phyloP scores from a whole-genome alignment of 768 basidiomycete species.

The Boletus patriciae region DNA sequence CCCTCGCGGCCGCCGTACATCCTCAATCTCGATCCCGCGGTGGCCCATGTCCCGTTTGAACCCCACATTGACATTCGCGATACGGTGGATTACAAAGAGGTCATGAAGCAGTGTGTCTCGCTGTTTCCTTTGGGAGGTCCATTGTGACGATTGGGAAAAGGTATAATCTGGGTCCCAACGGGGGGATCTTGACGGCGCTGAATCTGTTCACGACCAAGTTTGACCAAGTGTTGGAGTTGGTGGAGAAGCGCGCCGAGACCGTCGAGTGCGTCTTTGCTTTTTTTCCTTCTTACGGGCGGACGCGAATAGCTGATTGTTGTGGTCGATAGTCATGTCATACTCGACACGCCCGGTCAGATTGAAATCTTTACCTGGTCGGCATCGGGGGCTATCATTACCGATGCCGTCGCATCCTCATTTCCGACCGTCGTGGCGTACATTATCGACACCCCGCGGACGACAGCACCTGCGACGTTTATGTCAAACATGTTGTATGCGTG shows the following conservation, averaged over 20 bases:
- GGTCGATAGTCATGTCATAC: slow-evolving; percentile 74
- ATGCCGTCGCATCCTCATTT: slow-evolving; percentile 89
- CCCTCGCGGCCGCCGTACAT: slow-evolving; percentile 83
- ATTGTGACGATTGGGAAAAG: slow-evolving; percentile 42
- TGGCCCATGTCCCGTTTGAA: slow-evolving; percentile 86
- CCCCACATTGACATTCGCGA: slow-evolving; percentile 98
- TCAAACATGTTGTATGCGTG: slow-evolving; percentile 99
- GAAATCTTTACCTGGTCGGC: slow-evolving; percentile 99
- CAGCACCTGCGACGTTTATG: slow-evolving; percentile 98
- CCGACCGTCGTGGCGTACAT: slow-evolving; percentile 96
- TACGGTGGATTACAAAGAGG: slow-evolving; percentile 95
- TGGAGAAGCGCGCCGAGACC: slow-evolving; percentile 86
- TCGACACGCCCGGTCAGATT: slow-evolving; percentile 98
- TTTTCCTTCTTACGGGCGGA: not conserved
- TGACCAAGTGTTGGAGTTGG: slow-evolving; percentile 88
- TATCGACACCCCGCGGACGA: slow-evolving; percentile 94
- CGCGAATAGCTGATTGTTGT: not conserved
- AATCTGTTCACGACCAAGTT: slow-evolving; percentile 99
- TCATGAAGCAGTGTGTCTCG: slow-evolving; percentile 97
- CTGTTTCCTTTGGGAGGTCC: slow-evolving; percentile 20
- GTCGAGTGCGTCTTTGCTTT: slow-evolving; percentile 68
- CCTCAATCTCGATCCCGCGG: slow-evolving; percentile 97
- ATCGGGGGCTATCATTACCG: slow-evolving; percentile 97
- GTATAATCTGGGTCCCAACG: slow-evolving; percentile 98
- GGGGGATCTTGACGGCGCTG: slow-evolving; percentile 94